Conservation (phyloP, 1,284 basidiomycete genomes). For the Cryptococcus wingfieldii region DNA sequence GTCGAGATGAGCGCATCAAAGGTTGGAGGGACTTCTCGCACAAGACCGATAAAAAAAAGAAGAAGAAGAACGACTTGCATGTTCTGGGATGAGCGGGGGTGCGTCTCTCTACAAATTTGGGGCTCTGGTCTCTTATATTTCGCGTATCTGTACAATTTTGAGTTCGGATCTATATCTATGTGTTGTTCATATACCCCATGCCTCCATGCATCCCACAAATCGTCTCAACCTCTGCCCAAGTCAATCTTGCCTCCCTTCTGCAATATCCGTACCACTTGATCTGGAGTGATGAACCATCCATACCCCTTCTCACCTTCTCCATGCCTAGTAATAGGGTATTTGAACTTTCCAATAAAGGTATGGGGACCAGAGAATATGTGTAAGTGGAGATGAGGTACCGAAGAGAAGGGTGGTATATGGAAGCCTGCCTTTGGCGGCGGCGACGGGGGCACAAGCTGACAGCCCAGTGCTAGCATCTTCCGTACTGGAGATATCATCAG, state of each 20-base stretch:
- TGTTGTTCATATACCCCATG: too few species aligned
- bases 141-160: too few species aligned
- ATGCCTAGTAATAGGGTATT: conserved; percentile 56
- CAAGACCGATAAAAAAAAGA: conserved; percentile 34
- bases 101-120: not conserved
- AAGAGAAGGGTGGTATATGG: conserved; percentile 76
- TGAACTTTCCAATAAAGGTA: conserved; percentile 52
- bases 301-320: conserved; percentile 56
- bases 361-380: conserved; percentile 72
- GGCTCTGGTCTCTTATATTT: not conserved
- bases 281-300: conserved; percentile 69
- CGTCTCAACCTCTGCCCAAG: conserved; percentile 33
- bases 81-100: conserved; percentile 30
- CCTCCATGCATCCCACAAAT: not conserved
- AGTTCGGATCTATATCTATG: too few species aligned
- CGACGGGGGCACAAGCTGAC: conserved; percentile 52
- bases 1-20: conserved; percentile 43
- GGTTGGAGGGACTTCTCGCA: conserved; percentile 43
- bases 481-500: conserved; percentile 51
- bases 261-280: conserved; percentile 62
- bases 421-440: conserved; percentile 64
- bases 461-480: conserved; percentile 61
- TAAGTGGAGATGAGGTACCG: conserved; percentile 73
- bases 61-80: conserved; percentile 42
- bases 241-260: conserved; percentile 56